phyloP scores from a whole-genome alignment of 345 rosid genomes.

The Citrus sp. region DNA sequence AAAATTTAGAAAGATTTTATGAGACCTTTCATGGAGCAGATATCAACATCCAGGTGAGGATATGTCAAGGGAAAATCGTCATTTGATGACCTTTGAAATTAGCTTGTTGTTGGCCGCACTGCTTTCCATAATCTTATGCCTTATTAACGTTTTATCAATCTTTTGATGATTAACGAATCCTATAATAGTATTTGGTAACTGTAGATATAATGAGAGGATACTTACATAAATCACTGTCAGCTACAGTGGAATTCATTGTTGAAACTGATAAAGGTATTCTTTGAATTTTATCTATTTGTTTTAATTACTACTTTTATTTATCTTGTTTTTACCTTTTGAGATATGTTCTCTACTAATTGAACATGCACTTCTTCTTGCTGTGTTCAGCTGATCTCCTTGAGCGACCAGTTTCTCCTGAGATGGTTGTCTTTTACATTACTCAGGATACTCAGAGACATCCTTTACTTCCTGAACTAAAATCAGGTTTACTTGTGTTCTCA shows the following conservation, averaged over 20 bases:
- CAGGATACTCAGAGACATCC: constrained; percentile 93
- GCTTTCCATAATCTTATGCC: neutral
- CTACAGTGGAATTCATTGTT: constrained; percentile 67
- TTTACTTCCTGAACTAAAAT: constrained; percentile 72
- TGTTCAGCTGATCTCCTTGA: constrained; percentile 63
- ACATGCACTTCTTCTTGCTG: constrained; percentile 10
- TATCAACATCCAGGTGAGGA: constrained; percentile 75
- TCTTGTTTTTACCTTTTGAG: neutral
- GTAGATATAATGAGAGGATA: constrained; percentile 76
- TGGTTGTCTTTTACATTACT: constrained; percentile 79
- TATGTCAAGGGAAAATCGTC: constrained; percentile 8
- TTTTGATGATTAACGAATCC: constrained; percentile 29
- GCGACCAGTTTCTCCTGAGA: constrained; percentile 68
- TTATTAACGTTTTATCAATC: neutral
- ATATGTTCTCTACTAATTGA: constrained; percentile 3
- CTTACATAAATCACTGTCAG: constrained; percentile 67
- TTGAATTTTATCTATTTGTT: neutral
- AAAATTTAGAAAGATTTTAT: constrained; percentile 53
- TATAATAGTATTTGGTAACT: constrained; percentile 74
- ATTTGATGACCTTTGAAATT: neutral
- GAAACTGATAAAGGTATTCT: constrained; percentile 67
- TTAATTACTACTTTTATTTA: neutral
- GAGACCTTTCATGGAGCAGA: constrained; percentile 91
- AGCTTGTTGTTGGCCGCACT: neutral
- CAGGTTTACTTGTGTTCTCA: constrained; percentile 41